These are phyloP conservation scores for Pseudogymnoascus sp. DNA, from an alignment of 2,329 filamentous ascomycete genomes.

Conservation along the genomic window DNA sequence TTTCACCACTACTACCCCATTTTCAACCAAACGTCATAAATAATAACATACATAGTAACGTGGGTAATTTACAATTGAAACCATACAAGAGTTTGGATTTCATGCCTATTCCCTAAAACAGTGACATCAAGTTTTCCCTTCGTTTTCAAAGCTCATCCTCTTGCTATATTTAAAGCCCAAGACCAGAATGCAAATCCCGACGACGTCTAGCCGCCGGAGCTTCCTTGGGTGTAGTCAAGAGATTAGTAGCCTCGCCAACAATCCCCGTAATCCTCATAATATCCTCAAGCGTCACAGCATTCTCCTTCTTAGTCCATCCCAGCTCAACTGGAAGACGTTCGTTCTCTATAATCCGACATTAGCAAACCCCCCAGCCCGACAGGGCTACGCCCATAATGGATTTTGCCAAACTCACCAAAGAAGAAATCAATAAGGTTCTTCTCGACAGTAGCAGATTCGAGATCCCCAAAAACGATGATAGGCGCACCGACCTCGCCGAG, in stretches of 20 bases:
- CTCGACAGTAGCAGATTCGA: conserved; percentile 35
- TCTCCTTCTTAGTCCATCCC: conserved; percentile 33
- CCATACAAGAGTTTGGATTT: neutral
- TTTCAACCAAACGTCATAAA: neutral
- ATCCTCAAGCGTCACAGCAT: conserved; percentile 13
- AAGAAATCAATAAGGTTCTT: conserved; percentile 39
- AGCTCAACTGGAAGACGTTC: conserved; percentile 37
- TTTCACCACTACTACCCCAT: neutral
- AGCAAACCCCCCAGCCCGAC: neutral
- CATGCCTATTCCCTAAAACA: neutral
- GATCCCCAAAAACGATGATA: conserved; percentile 45
- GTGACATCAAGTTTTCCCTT: neutral
- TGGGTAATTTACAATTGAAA: neutral
- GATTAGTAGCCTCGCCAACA: conserved; percentile 15
- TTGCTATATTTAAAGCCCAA: neutral
- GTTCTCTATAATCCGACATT: conserved; percentile 31
- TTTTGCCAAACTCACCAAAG: conserved; percentile 34
- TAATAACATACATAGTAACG: neutral
- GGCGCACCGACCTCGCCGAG: conserved; percentile 46
- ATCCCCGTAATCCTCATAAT: conserved; percentile 13
- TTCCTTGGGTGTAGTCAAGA: conserved; percentile 15
- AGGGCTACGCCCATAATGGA: neutral
- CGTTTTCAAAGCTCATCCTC: neutral
- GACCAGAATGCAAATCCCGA: neutral
- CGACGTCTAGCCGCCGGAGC: neutral